A percentile compares a stretch with the other conserved stretches of the same genome.
Conservation (phyloP, 2,329 filamentous ascomycete genomes). For the Lizonia empirigonia region DNA sequence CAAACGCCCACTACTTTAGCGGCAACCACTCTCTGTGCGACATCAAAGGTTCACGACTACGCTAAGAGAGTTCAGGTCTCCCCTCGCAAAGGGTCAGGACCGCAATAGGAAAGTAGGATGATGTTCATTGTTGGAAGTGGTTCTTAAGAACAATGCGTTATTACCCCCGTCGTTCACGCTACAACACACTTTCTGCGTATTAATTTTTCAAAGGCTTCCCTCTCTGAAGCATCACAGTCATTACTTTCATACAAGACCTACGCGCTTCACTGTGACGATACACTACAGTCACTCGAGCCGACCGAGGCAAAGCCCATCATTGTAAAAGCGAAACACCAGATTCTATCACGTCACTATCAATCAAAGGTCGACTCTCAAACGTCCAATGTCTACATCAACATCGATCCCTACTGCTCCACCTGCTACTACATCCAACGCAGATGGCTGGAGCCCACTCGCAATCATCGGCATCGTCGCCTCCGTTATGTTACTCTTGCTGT, state of each 20-base stretch:
- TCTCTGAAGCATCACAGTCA: constrained; percentile 5
- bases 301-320: not conserved
- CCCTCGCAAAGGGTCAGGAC: constrained; percentile 1
- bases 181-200: not conserved
- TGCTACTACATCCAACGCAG: constrained; percentile 8
- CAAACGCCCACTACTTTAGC: constrained; percentile 24
- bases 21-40: constrained; percentile 28
- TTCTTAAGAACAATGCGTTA: constrained; percentile 1
- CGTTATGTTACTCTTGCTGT: constrained; percentile 24
- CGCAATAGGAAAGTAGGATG: constrained; percentile 11
- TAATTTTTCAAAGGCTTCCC: not conserved
- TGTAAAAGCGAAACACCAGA: not conserved
- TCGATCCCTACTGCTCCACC: constrained; percentile 21
- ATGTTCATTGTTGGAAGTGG: not conserved
- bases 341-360: too few relatives aligned
- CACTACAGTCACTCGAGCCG: not conserved
- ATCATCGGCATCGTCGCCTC: constrained; percentile 34
- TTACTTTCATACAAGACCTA: not conserved
- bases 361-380: too few relatives aligned
- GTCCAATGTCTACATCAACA: not conserved
- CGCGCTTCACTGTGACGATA: not conserved
- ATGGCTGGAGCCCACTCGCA: constrained; percentile 27
- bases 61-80: constrained; percentile 6
- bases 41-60: constrained; percentile 15
- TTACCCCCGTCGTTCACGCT: constrained; percentile 14